phyloP scores from a whole-genome alignment of 768 basidiomycete species.

The Podaxis sp. region DNA sequence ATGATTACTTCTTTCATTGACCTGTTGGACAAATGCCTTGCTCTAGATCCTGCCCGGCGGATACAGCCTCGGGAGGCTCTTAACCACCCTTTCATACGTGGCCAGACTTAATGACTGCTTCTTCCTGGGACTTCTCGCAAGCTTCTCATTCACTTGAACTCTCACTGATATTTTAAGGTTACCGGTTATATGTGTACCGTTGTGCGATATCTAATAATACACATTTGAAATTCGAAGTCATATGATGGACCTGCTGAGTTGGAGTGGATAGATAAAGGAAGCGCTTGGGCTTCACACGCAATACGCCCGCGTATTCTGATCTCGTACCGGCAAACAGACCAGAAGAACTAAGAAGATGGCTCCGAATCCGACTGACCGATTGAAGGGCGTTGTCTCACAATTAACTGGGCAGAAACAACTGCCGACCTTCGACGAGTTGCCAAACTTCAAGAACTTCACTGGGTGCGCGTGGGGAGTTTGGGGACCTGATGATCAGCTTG shows the following conservation, averaged over 20 bases:
- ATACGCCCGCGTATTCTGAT: not conserved
- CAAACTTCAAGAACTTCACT: constrained; percentile 48
- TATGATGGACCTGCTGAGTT: not conserved
- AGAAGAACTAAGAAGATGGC: constrained; percentile 22
- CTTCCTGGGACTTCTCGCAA: not conserved
- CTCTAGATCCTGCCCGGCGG: constrained; percentile 82
- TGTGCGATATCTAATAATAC: constrained; percentile 6
- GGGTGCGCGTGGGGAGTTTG: constrained; percentile 74
- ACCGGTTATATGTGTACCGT: constrained; percentile 6
- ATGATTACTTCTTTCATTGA: constrained; percentile 81
- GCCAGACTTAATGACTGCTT: constrained; percentile 15
- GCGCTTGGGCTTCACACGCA: not conserved
- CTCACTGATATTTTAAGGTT: not conserved
- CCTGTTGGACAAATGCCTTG: constrained; percentile 86
- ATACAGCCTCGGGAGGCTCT: constrained; percentile 91
- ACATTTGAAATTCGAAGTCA: not conserved
- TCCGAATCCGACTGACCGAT: constrained; percentile 22
- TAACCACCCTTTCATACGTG: constrained; percentile 80
- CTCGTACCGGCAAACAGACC: not conserved
- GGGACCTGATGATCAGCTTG: constrained; percentile 65
- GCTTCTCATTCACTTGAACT: not conserved
- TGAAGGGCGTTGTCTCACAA: constrained; percentile 30
- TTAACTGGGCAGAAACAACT: constrained; percentile 21
- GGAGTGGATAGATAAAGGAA: not conserved
- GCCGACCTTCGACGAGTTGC: constrained; percentile 38